phyloP scores from a whole-genome alignment of 805 yeast species.

The Candida vartiovaarae region DNA sequence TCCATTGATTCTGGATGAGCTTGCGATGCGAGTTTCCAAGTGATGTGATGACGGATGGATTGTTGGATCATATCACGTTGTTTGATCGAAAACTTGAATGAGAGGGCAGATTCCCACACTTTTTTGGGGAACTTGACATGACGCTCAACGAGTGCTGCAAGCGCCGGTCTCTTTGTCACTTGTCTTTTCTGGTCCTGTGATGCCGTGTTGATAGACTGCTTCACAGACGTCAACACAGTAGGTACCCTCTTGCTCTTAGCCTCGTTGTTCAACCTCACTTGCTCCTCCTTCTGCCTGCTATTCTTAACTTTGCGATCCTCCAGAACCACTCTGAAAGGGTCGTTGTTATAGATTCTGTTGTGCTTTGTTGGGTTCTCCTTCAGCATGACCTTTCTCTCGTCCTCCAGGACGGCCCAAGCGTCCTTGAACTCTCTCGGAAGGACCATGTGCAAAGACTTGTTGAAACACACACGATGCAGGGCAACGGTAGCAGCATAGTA shows the following conservation, averaged over 20 bases:
- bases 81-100: slow-evolving; percentile 60
- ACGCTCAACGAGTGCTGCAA: slow-evolving; percentile 3
- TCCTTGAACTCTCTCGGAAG: slow-evolving; percentile 76
- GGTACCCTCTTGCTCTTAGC: slow-evolving; percentile 44
- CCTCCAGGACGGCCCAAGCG: slow-evolving; percentile 71
- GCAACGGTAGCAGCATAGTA: slow-evolving; percentile 89
- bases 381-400: slow-evolving; percentile 42
- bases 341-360: slow-evolving; percentile 48
- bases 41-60: slow-evolving; percentile 48
- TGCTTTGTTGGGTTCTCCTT: slow-evolving; percentile 42
- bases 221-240: slow-evolving; percentile 31
- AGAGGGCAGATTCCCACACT: slow-evolving; percentile 65
- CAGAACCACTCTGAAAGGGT: slow-evolving; percentile 70
- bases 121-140: slow-evolving; percentile 35
- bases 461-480: slow-evolving; percentile 68
- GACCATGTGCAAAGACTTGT: slow-evolving; percentile 80
- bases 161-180: neutral
- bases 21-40: slow-evolving; percentile 36
- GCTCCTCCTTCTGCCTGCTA: slow-evolving; percentile 38
- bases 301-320: slow-evolving; percentile 45
- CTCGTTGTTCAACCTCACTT: slow-evolving; percentile 39
- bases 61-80: slow-evolving; percentile 57
- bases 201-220: neutral
- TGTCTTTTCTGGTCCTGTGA: neutral
- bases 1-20: slow-evolving; percentile 5